phyloP scores from a whole-genome alignment of 306 rosid species.

The apple (Malus domestica) region DNA sequence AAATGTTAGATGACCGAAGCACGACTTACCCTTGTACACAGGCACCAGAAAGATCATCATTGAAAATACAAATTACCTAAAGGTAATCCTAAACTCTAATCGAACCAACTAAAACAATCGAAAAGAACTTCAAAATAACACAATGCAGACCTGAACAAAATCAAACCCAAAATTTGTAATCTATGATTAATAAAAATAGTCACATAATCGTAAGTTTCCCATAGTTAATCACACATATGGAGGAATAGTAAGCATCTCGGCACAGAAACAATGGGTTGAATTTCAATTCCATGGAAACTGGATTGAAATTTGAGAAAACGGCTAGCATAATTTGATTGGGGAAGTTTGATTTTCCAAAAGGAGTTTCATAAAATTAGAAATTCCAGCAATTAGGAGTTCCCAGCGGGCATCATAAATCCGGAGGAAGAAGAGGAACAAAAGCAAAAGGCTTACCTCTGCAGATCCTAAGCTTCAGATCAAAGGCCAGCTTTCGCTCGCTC shows the following conservation, averaged over 20 bases:
- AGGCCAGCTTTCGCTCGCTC: neutral
- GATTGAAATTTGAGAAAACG: neutral
- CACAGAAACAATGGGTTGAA: neutral
- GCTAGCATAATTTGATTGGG: neutral
- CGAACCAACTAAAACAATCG: neutral
- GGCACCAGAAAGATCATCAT: neutral
- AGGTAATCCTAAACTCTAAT: neutral
- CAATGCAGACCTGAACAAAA: neutral
- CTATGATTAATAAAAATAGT: neutral
- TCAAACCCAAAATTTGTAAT: neutral
- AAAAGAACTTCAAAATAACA: neutral
- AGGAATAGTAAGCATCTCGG: neutral
- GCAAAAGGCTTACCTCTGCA: neutral
- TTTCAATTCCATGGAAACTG: neutral
- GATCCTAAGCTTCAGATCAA: neutral
- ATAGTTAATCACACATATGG: neutral
- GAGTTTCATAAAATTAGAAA: neutral
- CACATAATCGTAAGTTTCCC: neutral
- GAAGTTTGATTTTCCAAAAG: neutral
- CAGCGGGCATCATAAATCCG: neutral
- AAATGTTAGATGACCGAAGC: neutral
- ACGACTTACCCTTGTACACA: neutral
- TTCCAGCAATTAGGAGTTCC: neutral
- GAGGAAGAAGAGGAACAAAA: neutral
- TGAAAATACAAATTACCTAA: neutral